These are phyloP conservation scores for Phytophthora macrochlamydospora DNA, from an alignment of 352 stramenopile genomes.

Conservation along the genomic window DNA sequence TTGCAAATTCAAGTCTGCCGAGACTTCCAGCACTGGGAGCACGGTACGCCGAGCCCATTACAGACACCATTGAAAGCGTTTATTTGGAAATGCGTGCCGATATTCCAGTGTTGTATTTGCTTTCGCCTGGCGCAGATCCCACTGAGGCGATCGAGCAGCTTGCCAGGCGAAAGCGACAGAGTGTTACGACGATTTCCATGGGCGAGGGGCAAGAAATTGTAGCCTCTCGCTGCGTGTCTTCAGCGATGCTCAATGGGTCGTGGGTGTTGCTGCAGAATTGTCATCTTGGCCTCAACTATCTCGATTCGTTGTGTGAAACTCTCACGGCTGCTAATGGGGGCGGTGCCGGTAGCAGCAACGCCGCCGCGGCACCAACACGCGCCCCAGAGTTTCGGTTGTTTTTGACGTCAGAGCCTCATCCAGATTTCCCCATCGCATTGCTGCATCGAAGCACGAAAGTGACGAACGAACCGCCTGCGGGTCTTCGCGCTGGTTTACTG, in stretches of 20 bases:
- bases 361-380: slow-evolving; percentile 3
- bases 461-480: slow-evolving; percentile 77
- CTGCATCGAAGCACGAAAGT: slow-evolving; percentile 75
- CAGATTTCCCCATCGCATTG: slow-evolving; percentile 65
- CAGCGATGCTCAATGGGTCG: slow-evolving; percentile 71
- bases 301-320: slow-evolving; percentile 65
- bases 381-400: slow-evolving; percentile 73
- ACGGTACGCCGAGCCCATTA: slow-evolving; percentile 66
- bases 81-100: slow-evolving; percentile 69
- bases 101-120: slow-evolving; percentile 71
- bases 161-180: slow-evolving; percentile 70
- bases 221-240: slow-evolving; percentile 54
- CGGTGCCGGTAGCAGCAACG: slow-evolving; percentile 5
- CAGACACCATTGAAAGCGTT: slow-evolving; percentile 75
- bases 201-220: slow-evolving; percentile 76
- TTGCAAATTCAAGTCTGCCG: slow-evolving; percentile 28
- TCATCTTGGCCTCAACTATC: slow-evolving; percentile 70
- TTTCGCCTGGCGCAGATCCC: slow-evolving; percentile 73
- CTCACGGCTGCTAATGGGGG: slow-evolving; percentile 32
- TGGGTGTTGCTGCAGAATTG: slow-evolving; percentile 88
- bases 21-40: slow-evolving; percentile 63
- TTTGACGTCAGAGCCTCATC: slow-evolving; percentile 72
- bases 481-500: slow-evolving; percentile 71
- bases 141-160: slow-evolving; percentile 78
- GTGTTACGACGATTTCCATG: slow-evolving; percentile 76